Percentiles rank a stretch among this genome's conserved stretches.
These are phyloP conservation scores for Wallacemonas sp. DNA, from an alignment of 208 protist species.

Conservation along the genomic window DNA sequence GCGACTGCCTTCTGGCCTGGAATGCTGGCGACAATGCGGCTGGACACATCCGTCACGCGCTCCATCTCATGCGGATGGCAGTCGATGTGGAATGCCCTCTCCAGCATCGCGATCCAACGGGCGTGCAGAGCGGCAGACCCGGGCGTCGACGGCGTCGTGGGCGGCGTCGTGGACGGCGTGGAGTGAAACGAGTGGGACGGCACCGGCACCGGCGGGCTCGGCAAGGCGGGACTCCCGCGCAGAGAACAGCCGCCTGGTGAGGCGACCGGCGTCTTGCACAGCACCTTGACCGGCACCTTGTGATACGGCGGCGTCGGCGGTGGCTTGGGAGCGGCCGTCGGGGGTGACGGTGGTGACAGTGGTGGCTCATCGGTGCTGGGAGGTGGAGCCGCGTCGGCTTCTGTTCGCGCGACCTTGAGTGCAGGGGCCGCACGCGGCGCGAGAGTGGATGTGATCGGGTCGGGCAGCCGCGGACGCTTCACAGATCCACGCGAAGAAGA, in stretches of 20 bases:
- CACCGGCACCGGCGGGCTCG: not conserved
- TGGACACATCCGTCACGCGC: conserved; percentile 31
- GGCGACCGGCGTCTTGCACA: conserved; percentile 37
- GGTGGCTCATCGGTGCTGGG: no score
- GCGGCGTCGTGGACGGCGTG: conserved; percentile 8
- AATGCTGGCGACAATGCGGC: conserved; percentile 59
- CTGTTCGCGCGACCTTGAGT: not conserved
- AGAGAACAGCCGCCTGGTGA: conserved; percentile 14
- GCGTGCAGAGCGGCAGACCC: conserved; percentile 17
- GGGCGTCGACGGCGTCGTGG: conserved; percentile 10
- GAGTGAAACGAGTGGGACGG: not conserved
- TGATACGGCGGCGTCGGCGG: conserved; percentile 27
- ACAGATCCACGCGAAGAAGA: not conserved
- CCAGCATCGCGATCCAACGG: conserved; percentile 53
- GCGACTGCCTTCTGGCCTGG: conserved; percentile 45
- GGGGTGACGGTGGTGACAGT: not conserved
- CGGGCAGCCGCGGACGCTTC: conserved; percentile 38
- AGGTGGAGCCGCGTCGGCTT: no score
- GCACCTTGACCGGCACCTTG: conserved; percentile 25
- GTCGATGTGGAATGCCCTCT: conserved; percentile 41
- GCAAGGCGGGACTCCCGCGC: not conserved
- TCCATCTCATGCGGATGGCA: conserved; percentile 32
- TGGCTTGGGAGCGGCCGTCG: conserved; percentile 2
- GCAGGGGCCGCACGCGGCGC: conserved; percentile 1
- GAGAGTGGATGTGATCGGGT: conserved; percentile 25